Evolutionary conservation across 2,329 filamentous ascomycete genomes (phyloP).

Genomic region (Coccinonectria pachysandricola): DNA sequence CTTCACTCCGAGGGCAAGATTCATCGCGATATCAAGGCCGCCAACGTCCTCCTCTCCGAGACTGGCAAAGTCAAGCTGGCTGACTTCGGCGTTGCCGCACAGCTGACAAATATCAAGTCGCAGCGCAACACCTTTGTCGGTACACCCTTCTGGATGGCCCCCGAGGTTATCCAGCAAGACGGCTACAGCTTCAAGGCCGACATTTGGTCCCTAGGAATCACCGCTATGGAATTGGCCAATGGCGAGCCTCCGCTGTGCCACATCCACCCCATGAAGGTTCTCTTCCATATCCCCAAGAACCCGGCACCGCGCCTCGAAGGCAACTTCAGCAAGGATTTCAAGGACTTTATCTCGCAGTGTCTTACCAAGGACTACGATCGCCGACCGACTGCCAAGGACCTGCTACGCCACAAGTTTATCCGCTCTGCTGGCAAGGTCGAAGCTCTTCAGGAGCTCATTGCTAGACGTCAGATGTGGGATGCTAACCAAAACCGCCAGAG

Average conservation of each 20-base stretch:
- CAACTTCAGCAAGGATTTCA: conserved; percentile 80
- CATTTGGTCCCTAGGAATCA: conserved; percentile 88
- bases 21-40: conserved; percentile 92
- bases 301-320: conserved; percentile 76
- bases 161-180: conserved; percentile 84
- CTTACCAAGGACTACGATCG: conserved; percentile 85
- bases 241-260: conserved; percentile 82
- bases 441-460: conserved; percentile 75
- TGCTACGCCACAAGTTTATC: conserved; percentile 83
- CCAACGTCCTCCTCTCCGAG: conserved; percentile 88
- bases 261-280: conserved; percentile 86
- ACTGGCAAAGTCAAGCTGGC: conserved; percentile 88
- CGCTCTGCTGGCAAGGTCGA: conserved; percentile 80
- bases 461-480: conserved; percentile 73
- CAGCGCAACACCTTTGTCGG: conserved; percentile 96
- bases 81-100: conserved; percentile 93
- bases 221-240: conserved; percentile 78
- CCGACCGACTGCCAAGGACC: conserved; percentile 73
- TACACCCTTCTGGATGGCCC: conserved; percentile 96
- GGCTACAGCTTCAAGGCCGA: conserved; percentile 81
- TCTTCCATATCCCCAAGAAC: conserved; percentile 86
- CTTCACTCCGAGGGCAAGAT: conserved; percentile 91
- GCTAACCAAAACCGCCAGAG: conserved; percentile 57
- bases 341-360: conserved; percentile 85
- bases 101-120: conserved; percentile 95